Evolutionary conservation across 805 yeast genomes (phyloP).

Genomic region (Kazachstania viticola): DNA sequence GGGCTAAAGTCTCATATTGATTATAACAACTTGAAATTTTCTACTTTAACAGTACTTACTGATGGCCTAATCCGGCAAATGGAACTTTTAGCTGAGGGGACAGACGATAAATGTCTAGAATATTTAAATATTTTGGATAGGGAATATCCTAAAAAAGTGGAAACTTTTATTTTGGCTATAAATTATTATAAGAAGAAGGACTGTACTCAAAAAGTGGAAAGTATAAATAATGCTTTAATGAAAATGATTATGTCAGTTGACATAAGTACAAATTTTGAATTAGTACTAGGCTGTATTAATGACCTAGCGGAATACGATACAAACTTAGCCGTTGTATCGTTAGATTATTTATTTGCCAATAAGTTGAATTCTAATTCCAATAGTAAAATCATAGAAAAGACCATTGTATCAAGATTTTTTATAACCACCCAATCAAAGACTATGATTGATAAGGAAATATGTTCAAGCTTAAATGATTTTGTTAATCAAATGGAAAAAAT

Average conservation of each 20-base stretch:
- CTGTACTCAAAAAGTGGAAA: conserved; percentile 2
- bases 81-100: neutral
- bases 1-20: conserved; percentile 9
- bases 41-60: conserved; percentile 18
- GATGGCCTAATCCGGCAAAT: conserved; percentile 18
- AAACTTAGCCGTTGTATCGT: conserved; percentile 22
- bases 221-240: conserved; percentile 26
- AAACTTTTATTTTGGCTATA: conserved; percentile 23
- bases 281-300: conserved; percentile 19
- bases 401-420: conserved; percentile 19
- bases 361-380: conserved; percentile 20
- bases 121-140: conserved; percentile 18
- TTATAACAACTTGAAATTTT: conserved; percentile 11
- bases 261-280: conserved; percentile 12
- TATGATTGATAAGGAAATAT: conserved; percentile 12
- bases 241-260: conserved; percentile 27
- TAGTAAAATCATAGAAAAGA: conserved; percentile 19
- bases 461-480: conserved; percentile 13
- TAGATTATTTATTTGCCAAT: conserved; percentile 27
- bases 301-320: conserved; percentile 20
- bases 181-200: conserved; percentile 9
- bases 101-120: no score
- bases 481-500: conserved; percentile 21
- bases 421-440: conserved; percentile 18
- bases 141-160: conserved; percentile 20